Conservation (phyloP, 768 basidiomycete genomes). For the Rhizopogon sp. region DNA sequence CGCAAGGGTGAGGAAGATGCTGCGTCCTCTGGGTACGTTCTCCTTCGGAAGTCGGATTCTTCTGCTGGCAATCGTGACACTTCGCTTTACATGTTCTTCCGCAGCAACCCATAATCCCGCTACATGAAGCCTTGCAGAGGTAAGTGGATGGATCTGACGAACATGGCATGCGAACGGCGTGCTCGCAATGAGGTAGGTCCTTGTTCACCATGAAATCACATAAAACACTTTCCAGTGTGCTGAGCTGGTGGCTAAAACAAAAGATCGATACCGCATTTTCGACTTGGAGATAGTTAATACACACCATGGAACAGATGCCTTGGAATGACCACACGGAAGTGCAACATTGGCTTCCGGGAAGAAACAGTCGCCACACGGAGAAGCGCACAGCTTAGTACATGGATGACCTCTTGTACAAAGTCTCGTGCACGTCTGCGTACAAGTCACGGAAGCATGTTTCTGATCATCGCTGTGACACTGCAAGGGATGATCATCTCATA, state of each 20-base stretch:
- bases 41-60: conserved; percentile 1
- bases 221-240: conserved; percentile 35
- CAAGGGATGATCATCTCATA: not conserved
- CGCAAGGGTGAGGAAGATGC: conserved; percentile 47
- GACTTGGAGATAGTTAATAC: conserved; percentile 2
- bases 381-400: conserved; percentile 47
- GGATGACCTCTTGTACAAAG: conserved; percentile 57
- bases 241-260: conserved; percentile 37
- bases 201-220: conserved; percentile 43
- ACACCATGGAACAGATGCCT: conserved; percentile 44
- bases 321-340: conserved; percentile 57
- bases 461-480: conserved; percentile 63
- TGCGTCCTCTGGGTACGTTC: conserved; percentile 13
- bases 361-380: conserved; percentile 47
- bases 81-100: conserved; percentile 40
- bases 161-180: conserved; percentile 43
- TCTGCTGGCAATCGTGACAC: conserved; percentile 46
- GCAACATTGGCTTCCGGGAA: conserved; percentile 41
- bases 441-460: conserved; percentile 43
- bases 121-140: conserved; percentile 39
- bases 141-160: conserved; percentile 34
- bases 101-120: conserved; percentile 46
- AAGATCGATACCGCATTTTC: not conserved
- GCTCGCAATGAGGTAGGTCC: conserved; percentile 48
- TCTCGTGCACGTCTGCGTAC: conserved; percentile 43